Evolutionary conservation across 371 early-diverging fungal species (phyloP), one percentile per base, ranked within the genome.

Genomic region (Mucor saturninus): DNA sequence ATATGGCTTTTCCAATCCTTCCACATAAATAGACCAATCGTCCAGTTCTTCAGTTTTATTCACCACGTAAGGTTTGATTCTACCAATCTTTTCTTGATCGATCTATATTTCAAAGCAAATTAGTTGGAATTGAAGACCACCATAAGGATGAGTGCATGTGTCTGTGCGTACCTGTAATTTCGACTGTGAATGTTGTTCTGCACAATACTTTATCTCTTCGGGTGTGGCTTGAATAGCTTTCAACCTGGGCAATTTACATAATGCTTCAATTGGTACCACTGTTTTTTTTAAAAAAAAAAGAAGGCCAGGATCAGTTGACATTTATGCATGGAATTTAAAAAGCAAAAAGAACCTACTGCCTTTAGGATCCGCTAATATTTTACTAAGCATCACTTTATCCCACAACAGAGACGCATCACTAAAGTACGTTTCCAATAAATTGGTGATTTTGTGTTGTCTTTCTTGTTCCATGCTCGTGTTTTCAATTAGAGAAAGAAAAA

Each of bases 11-110:
- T 59, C 15, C 5, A 76, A 30, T 5, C 76, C 76, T 54, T 78
- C 81, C 15, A 78, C 78, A 55, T 77, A 77, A 8, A 81, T 74
- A 9, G 81, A 77, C 68, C 73, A 76, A 8, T 71, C 73, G 28
- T 77, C 78, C 14, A 68, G 37, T 48, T 73, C 75, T 29, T 72
- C 64, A 26, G 67, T 73, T 35, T 76, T 72, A 10, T 65, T 54
- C 0, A 49, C 32, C 0, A 74, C 56, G 53, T 65, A 76, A 0
- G 76, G 81, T 26, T 76, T 81, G 32, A 77, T 69, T 48, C 81
- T 65, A 0, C 62, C 68, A 21, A 81, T 51, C 15, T 58, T 65
- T 6, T 42, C 54, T 29, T 28, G 52, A 28, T 52, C 59, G 10
- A 71, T 13, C 59, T 62, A 21, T 21, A 0, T 21, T 21, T 21